phyloP scores from a whole-genome alignment of 306 rosid genomes.

The Leucaena leucocephala region DNA sequence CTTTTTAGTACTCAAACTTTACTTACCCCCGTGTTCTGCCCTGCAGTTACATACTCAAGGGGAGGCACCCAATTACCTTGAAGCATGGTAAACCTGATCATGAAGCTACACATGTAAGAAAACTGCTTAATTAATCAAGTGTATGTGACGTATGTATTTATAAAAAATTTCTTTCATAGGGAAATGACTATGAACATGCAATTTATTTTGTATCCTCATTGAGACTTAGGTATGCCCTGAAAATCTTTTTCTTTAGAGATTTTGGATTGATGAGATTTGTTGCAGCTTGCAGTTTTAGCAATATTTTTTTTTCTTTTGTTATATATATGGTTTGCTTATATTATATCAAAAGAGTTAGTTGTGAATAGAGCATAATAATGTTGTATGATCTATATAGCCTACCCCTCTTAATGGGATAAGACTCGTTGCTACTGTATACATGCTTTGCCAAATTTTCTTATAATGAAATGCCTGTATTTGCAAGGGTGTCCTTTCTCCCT shows the following conservation, averaged over 20 bases:
- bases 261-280: background rate
- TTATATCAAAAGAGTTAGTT: background rate
- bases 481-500: background rate
- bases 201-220: background rate
- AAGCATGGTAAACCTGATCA: conserved; percentile 97
- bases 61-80: conserved; percentile 75
- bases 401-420: background rate
- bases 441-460: background rate
- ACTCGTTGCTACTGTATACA: background rate
- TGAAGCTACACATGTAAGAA: conserved; percentile 80
- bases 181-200: background rate
- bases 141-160: background rate
- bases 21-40: conserved; percentile 26
- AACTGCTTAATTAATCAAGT: conserved; percentile 32
- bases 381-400: background rate
- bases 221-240: background rate
- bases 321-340: background rate
- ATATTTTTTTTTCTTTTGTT: background rate
- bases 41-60: conserved; percentile 79
- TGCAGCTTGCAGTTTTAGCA: background rate
- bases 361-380: background rate
- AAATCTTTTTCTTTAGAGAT: background rate
- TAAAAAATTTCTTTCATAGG: background rate
- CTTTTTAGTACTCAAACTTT: conserved; percentile 7
- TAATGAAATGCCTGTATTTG: background rate